Conservation (phyloP, 805 yeast genomes). For the Candida peoriensis region DNA sequence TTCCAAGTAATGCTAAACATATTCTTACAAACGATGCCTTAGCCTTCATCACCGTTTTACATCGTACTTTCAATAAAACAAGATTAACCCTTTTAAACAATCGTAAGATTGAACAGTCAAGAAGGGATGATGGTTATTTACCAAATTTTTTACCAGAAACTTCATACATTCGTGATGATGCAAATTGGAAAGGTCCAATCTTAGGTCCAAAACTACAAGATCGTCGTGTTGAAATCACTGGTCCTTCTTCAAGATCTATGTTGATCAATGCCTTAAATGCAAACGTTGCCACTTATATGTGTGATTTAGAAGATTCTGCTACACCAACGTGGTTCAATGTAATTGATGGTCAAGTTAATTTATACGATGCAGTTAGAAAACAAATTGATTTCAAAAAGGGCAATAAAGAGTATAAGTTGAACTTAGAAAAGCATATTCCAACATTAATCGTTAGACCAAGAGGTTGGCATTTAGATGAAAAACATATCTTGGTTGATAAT, state of each 20-base stretch:
- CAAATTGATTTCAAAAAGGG: slow-evolving; percentile 49
- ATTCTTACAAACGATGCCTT: slow-evolving; percentile 45
- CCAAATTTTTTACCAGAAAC: slow-evolving; percentile 68
- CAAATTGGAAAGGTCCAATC: slow-evolving; percentile 71
- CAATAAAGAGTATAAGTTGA: slow-evolving; percentile 29
- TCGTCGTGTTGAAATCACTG: slow-evolving; percentile 79
- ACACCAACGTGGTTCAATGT: slow-evolving; percentile 81
- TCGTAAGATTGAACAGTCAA: slow-evolving; percentile 55
- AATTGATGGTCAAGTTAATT: slow-evolving; percentile 75
- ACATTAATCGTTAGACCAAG: slow-evolving; percentile 82
- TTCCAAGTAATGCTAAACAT: slow-evolving; percentile 34
- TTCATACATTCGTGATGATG: slow-evolving; percentile 61
- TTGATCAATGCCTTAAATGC: slow-evolving; percentile 77
- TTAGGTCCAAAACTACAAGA: slow-evolving; percentile 69
- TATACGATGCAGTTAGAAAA: slow-evolving; percentile 71
- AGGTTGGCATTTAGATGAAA: slow-evolving; percentile 82
- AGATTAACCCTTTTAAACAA: slow-evolving; percentile 56
- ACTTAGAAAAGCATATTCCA: slow-evolving; percentile 51
- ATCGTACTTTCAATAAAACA: slow-evolving; percentile 62
- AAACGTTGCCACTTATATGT: slow-evolving; percentile 76
- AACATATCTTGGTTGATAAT: slow-evolving; percentile 65
- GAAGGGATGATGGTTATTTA: slow-evolving; percentile 55
- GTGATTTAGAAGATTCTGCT: slow-evolving; percentile 80
- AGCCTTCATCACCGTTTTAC: slow-evolving; percentile 66
- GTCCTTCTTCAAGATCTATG: slow-evolving; percentile 84